Conservation (phyloP, 139 green algal species). For the Gonium pectorale region DNA sequence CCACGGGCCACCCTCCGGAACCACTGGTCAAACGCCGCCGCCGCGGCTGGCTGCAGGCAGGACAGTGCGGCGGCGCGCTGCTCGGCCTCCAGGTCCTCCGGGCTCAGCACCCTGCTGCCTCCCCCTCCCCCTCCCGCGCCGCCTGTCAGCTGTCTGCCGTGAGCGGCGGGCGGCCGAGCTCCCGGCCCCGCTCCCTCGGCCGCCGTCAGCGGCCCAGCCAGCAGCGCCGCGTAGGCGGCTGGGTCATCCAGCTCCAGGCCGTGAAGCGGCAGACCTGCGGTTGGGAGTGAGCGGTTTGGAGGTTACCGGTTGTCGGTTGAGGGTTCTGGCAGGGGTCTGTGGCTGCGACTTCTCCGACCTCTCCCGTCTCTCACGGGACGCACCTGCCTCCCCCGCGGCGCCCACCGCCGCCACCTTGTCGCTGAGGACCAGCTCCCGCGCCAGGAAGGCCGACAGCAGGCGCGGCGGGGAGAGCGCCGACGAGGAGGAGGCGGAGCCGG, state of each 20-base stretch:
- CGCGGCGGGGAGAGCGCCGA: not conserved
- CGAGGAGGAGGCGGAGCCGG: not conserved
- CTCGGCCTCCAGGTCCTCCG: not conserved
- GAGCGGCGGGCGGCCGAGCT: not conserved
- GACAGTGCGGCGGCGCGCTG: not conserved
- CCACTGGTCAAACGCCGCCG: not conserved
- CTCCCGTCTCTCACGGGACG: no score
- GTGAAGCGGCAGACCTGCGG: conserved; percentile 15
- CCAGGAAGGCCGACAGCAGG: not conserved
- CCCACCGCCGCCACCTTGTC: conserved; percentile 37
- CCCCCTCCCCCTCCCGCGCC: not conserved
- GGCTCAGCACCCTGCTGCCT: not conserved
- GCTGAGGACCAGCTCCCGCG: conserved; percentile 21
- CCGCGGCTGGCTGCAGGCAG: not conserved
- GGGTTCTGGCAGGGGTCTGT: no score
- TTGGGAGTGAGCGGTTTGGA: no score
- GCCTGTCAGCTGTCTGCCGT: no score
- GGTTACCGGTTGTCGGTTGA: no score
- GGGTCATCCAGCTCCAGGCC: conserved; percentile 34
- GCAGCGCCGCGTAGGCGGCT: not conserved
- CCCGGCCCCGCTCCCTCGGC: not conserved
- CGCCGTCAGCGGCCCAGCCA: conserved; percentile 1
- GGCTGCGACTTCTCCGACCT: no score
- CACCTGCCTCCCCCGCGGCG: no score
- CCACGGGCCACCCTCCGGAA: not conserved